phyloP scores from a whole-genome alignment of 192 early-diverging fungal species.

The Helicostylum pulchrum region DNA sequence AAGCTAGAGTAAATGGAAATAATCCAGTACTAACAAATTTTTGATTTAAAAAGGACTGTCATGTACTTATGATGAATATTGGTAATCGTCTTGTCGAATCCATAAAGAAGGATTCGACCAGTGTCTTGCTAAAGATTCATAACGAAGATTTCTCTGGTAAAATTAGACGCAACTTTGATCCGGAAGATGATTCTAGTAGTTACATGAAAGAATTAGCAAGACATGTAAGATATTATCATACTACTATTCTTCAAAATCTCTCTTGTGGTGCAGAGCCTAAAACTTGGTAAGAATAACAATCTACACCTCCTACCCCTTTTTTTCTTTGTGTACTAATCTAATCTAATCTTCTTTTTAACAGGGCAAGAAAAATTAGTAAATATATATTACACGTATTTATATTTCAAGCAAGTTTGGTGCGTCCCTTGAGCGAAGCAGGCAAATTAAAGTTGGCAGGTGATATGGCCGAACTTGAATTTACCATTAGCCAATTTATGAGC shows the following conservation, averaged over 20 bases:
- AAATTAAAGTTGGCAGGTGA: constrained; percentile 67
- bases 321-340: neutral
- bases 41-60: constrained; percentile 38
- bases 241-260: constrained; percentile 49
- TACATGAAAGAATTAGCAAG: constrained; percentile 60
- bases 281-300: constrained; percentile 44
- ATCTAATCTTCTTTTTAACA: constrained; percentile 11
- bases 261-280: constrained; percentile 61
- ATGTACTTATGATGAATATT: constrained; percentile 50
- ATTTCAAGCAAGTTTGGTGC: constrained; percentile 63
- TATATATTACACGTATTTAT: constrained; percentile 54
- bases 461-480: constrained; percentile 73
- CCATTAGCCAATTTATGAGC: constrained; percentile 57
- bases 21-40: neutral
- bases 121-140: constrained; percentile 59
- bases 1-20: neutral
- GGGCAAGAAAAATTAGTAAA: constrained; percentile 37
- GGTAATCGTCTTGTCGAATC: constrained; percentile 49
- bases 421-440: constrained; percentile 57
- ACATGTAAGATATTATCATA: constrained; percentile 57
- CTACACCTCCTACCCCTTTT: too few species aligned
- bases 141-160: constrained; percentile 59
- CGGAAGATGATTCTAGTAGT: constrained; percentile 39
- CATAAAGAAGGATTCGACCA: constrained; percentile 54
- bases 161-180: constrained; percentile 17